Percentiles rank a stretch among this genome's conserved stretches.
phyloP scores from a whole-genome alignment of 73 alveolate species.

The Paramecium bursaria region DNA sequence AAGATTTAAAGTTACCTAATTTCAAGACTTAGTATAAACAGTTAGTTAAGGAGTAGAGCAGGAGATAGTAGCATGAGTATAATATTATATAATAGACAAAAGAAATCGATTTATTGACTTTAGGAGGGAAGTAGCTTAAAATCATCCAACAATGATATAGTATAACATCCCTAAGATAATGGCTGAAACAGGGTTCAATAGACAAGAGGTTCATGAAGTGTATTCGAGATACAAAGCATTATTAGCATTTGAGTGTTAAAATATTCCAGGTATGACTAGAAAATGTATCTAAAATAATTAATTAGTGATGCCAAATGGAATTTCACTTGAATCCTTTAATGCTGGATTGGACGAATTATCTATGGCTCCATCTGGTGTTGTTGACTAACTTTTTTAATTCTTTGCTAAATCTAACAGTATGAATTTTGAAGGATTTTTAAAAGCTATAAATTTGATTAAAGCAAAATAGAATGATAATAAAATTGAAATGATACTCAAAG shows the following conservation, averaged over 20 bases:
- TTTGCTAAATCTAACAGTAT: constrained; percentile 37
- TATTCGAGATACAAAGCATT: constrained; percentile 42
- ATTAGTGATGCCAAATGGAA: constrained; percentile 59
- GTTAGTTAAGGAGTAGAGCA: constrained; percentile 6
- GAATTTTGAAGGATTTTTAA: constrained; percentile 53
- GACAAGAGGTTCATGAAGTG: constrained; percentile 56
- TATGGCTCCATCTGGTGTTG: constrained; percentile 61
- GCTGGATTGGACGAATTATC: constrained; percentile 57
- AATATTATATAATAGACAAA: not conserved
- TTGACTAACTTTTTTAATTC: constrained; percentile 17
- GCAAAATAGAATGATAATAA: constrained; percentile 56
- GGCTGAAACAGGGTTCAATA: constrained; percentile 54
- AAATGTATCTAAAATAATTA: not conserved
- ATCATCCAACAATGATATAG: constrained; percentile 38
- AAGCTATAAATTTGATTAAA: constrained; percentile 49
- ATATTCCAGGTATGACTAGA: constrained; percentile 47
- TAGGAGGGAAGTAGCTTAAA: constrained; percentile 16
- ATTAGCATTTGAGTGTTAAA: constrained; percentile 15
- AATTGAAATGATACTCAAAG: constrained; percentile 42
- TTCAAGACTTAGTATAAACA: constrained; percentile 33
- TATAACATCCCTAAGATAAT: constrained; percentile 34
- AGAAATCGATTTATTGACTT: constrained; percentile 37
- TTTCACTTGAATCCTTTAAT: constrained; percentile 47
- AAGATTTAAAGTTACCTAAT: constrained; percentile 54
- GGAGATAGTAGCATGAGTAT: constrained; percentile 10